Base-by-base conservation (phyloP, 75 land plant species). In the Sequoiadendron giganteum region DNA sequence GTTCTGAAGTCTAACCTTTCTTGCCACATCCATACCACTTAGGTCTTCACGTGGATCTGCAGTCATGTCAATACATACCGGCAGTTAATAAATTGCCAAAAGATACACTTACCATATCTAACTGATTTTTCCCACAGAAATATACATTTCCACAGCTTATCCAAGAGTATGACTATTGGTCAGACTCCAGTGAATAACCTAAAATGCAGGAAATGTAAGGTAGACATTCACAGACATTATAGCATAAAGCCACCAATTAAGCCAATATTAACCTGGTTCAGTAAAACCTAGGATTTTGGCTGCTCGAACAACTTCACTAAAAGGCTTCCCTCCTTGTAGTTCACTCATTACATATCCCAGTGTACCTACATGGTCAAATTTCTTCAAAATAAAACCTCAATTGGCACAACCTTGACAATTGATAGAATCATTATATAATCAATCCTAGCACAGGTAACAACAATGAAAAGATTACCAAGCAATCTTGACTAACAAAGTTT, bases 31-130 rank as follows among this genome's bases (percentile, higher is more conserved):
- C 95, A 92, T 96, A 80, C 97, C 98, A 92, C 98, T 90, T 6
- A 96, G 91, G 83, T 96, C 98, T 94, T 95, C 98, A 83, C 95
- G 97, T 49, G 98, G 98, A 94, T 96, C 97, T 95, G 92, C 77
- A 56, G 32, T 61, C 30, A 92, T 72, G 47, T 19, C 73, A n/a
- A 89, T 87, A 79, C 25, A 72, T 86, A 1, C 36, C 30, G 70
- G 43, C 48, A 73, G 77, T 78, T 39, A 85, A 85, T 85, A 54
- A 48, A 56, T 72, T n/a, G 30, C 58, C 86, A 86, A 21, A n/a
- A 75, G 77, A 75, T 13, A 75, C 18, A 34, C 14, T 18, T 49
- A 47, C 10, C 21, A 82, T 34, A 47, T 5, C 45, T 82, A 47
- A 82, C 14, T 45, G 25, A 28, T 47, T 45, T 45, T 28, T 3